phyloP scores from a whole-genome alignment of 1,284 basidiomycete species.

The Hortiboletus rubellus region DNA sequence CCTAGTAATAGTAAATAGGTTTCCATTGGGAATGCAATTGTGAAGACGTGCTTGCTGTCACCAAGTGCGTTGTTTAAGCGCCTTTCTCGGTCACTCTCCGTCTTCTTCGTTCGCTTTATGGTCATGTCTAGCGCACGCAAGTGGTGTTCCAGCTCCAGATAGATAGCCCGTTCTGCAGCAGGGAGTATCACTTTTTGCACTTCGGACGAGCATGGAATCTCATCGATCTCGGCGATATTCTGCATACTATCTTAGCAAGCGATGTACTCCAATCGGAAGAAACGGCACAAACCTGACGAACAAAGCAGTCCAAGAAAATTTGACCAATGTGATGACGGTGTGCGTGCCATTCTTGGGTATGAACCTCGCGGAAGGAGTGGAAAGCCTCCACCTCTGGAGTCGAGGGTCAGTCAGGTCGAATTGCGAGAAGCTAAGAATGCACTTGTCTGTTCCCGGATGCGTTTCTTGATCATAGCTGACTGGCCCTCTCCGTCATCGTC shows the following conservation, averaged over 20 bases:
- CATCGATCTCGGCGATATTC: conserved; percentile 96
- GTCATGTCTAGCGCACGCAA: conserved; percentile 87
- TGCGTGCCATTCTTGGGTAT: conserved; percentile 89
- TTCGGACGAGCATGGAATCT: conserved; percentile 80
- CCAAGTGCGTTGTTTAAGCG: conserved; percentile 85
- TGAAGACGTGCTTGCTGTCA: conserved; percentile 71
- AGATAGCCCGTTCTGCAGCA: conserved; percentile 93
- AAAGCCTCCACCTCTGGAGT: conserved; percentile 84
- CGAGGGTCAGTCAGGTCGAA: conserved; percentile 3
- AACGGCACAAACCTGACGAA: conserved; percentile 67
- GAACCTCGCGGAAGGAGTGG: conserved; percentile 95
- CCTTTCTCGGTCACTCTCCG: conserved; percentile 88
- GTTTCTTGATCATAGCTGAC: conserved; percentile 73
- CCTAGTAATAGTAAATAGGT: conserved; percentile 39
- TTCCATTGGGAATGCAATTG: background rate
- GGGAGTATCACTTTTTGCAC: conserved; percentile 75
- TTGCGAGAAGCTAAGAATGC: conserved; percentile 21
- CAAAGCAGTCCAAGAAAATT: conserved; percentile 79
- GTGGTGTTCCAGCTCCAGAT: conserved; percentile 94
- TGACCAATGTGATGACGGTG: conserved; percentile 86
- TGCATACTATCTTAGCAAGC: conserved; percentile 37
- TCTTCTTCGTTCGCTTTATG: conserved; percentile 82
- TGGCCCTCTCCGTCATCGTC: conserved; percentile 87
- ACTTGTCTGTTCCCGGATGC: conserved; percentile 84
- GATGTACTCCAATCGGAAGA: background rate